These are phyloP conservation scores for Stylosanthes scabra DNA, from an alignment of 331 rosid genomes.

Conservation along the genomic window DNA sequence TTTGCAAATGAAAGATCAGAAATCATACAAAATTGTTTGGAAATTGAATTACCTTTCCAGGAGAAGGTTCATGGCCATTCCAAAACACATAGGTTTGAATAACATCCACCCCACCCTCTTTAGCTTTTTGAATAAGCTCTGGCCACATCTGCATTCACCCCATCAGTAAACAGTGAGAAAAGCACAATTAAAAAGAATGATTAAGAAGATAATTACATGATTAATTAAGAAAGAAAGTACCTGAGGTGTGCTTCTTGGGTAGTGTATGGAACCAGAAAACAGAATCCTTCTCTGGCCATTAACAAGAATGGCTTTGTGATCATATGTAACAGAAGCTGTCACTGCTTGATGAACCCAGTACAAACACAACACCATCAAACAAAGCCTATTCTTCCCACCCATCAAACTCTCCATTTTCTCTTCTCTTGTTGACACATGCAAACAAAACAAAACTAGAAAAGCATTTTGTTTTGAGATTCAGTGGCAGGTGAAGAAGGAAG, in stretches of 20 bases:
- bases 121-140: slow-evolving; percentile 87
- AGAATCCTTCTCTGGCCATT: slow-evolving; percentile 79
- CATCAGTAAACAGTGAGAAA: no score
- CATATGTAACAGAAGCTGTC: slow-evolving; percentile 76
- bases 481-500: no score
- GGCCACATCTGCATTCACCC: slow-evolving; percentile 99
- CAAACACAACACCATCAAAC: slow-evolving; percentile 41
- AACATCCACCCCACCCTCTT: slow-evolving; percentile 98
- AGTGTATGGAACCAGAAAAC: slow-evolving; percentile 93
- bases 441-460: no score
- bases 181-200: slow-evolving; percentile 7
- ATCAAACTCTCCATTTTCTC: no score
- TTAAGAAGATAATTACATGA: no score
- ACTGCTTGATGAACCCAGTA: slow-evolving; percentile 50
- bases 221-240: slow-evolving; percentile 37
- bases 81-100: slow-evolving; percentile 97
- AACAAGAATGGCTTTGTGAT: slow-evolving; percentile 73
- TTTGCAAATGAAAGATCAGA: not conserved
- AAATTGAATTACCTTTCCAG: slow-evolving; percentile 62
- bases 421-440: no score
- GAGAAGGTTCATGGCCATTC: slow-evolving; percentile 97
- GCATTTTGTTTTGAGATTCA: no score
- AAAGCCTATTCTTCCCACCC: slow-evolving; percentile 6
- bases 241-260: slow-evolving; percentile 97
- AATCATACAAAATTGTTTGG: not conserved